A percentile compares a stretch with the other conserved stretches of the same genome.
Conservation (phyloP, 1,284 basidiomycete species). For the Austroboletus olivaceoglutinosus region DNA sequence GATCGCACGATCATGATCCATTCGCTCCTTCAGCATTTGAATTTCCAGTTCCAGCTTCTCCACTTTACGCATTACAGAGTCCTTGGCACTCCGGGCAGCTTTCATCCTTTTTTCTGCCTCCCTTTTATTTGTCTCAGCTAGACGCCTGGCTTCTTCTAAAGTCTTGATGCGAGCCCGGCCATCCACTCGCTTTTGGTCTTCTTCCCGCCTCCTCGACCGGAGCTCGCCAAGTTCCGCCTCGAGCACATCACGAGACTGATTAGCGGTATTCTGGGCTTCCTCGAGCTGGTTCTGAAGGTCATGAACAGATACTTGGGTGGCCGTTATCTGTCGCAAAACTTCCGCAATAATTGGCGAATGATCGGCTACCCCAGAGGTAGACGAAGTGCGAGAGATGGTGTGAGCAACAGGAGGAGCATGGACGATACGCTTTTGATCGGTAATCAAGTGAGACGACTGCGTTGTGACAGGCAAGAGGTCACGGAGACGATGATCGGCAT, state of each 20-base stretch:
- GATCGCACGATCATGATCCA: constrained; percentile 51
- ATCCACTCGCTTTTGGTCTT: constrained; percentile 77
- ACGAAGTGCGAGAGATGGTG: constrained; percentile 27
- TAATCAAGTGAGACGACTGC: constrained; percentile 37
- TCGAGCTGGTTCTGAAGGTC: constrained; percentile 78
- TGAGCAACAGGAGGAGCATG: constrained; percentile 35
- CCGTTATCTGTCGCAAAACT: constrained; percentile 73
- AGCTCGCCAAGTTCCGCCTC: constrained; percentile 73
- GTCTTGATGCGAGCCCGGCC: constrained; percentile 78
- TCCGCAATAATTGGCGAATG: constrained; percentile 73
- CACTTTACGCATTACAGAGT: constrained; percentile 64
- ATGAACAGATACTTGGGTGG: constrained; percentile 61
- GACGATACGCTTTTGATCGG: constrained; percentile 38
- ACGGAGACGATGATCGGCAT: constrained; percentile 38
- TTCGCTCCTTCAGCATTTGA: constrained; percentile 50
- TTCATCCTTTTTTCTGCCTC: constrained; percentile 89
- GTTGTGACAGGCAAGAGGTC: constrained; percentile 32
- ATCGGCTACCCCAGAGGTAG: constrained; percentile 38
- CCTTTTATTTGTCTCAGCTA: constrained; percentile 72
- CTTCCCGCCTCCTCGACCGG: constrained; percentile 76
- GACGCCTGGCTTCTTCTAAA: constrained; percentile 84
- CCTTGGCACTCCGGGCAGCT: constrained; percentile 61
- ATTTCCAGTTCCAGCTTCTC: constrained; percentile 72
- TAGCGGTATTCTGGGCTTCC: constrained; percentile 62
- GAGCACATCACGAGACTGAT: constrained; percentile 63